A percentile compares a stretch with the other conserved stretches of the same genome.
Conservation (phyloP, 768 basidiomycete species). For the Agrocybe chaxingu region DNA sequence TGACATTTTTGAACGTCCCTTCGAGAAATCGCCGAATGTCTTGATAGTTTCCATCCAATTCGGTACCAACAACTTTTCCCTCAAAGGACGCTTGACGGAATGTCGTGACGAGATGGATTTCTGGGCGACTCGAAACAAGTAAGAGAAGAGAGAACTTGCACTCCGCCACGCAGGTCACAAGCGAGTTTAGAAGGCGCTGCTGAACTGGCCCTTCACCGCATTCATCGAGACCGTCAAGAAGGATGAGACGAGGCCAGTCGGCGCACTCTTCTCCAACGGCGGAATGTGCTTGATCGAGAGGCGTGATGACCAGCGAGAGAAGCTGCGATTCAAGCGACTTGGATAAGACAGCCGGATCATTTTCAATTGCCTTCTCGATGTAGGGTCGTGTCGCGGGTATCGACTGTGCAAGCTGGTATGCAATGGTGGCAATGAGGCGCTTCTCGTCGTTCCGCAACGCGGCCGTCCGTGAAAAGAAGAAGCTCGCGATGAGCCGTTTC, state of each 20-base stretch:
- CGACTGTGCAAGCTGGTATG: neutral
- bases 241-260: neutral
- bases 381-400: neutral
- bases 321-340: slow-evolving; percentile 5
- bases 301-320: neutral
- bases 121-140: slow-evolving; percentile 10
- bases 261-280: too few relatives aligned
- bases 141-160: slow-evolving; percentile 3
- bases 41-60: slow-evolving; percentile 1
- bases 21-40: slow-evolving; percentile 6
- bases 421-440: slow-evolving; percentile 2
- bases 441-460: neutral
- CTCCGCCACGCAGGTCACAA: too few relatives aligned
- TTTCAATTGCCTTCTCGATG: slow-evolving; percentile 5
- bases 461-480: slow-evolving; percentile 1
- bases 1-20: neutral
- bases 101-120: neutral
- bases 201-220: neutral
- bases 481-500: slow-evolving; percentile 2
- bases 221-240: slow-evolving; percentile 8
- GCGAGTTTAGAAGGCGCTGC: too few relatives aligned
- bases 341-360: slow-evolving; percentile 8
- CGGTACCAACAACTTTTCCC: neutral
- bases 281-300: neutral
- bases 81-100: neutral